These are phyloP conservation scores for Opeltia flavorubescens DNA, from an alignment of 495 filamentous ascomycete genomes.

Conservation along the genomic window DNA sequence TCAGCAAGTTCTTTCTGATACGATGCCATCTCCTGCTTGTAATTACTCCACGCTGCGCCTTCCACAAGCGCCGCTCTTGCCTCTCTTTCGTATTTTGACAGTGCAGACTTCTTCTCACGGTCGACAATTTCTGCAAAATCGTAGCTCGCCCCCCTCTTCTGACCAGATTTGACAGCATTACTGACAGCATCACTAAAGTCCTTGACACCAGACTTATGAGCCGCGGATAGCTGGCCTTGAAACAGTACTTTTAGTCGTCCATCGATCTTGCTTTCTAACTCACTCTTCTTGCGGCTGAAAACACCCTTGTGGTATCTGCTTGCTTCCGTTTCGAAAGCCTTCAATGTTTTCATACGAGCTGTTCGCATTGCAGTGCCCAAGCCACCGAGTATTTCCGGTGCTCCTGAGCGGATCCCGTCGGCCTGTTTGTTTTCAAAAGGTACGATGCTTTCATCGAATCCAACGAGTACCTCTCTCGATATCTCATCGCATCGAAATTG, in stretches of 20 bases:
- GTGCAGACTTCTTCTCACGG: constrained; percentile 57
- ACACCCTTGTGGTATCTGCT: constrained; percentile 94
- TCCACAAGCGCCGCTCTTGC: constrained; percentile 59
- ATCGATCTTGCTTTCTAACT: constrained; percentile 79
- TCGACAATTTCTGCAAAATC: constrained; percentile 93
- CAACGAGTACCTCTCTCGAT: constrained; percentile 63
- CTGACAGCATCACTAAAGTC: constrained; percentile 79
- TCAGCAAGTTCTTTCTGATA: constrained; percentile 75
- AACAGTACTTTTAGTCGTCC: constrained; percentile 74
- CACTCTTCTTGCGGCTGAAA: constrained; percentile 67
- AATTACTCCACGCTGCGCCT: constrained; percentile 70
- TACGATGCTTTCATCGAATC: constrained; percentile 66
- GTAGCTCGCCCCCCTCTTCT: constrained; percentile 77
- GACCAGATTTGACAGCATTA: constrained; percentile 69
- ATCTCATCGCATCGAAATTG: constrained; percentile 99
- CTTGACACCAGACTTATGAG: constrained; percentile 78
- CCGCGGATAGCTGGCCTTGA: constrained; percentile 68
- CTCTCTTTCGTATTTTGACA: constrained; percentile 64
- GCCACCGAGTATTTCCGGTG: constrained; percentile 54
- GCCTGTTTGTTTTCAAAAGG: constrained; percentile 81
- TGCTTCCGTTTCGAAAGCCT: constrained; percentile 75
- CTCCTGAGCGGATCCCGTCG: constrained; percentile 54
- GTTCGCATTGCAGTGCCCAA: constrained; percentile 62
- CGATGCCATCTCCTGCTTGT: constrained; percentile 44
- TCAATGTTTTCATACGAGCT: constrained; percentile 59